Evolutionary conservation across 129 eudicot species (phyloP), one percentile per base, ranked within the genome.

Genomic region (Lactuca saligna): DNA sequence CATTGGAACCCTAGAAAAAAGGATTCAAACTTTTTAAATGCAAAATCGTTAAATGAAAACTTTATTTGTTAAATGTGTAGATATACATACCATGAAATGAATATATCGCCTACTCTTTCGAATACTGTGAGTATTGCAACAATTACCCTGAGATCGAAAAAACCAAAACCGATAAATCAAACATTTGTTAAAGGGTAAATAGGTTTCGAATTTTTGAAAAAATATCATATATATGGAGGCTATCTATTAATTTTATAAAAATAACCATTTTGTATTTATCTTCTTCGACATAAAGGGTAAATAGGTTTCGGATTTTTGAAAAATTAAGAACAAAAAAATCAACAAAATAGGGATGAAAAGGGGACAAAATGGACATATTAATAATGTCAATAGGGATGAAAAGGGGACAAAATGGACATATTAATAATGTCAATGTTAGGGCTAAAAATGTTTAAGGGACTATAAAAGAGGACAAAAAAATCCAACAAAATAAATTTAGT

Each of bases 1-100:
- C 87, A 89, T 81, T 75, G 99, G 99, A 60, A 94, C 63, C 99
- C 99, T 94, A 34, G 32, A 38, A 29, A 57, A 51, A 9, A 59
- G 3, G 25, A 44, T 31, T 29, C 6, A 3, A 46, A 39, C 16
- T 14, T 66, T 72, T 57, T 66, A 0, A 68, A 44, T 9, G 35
- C 8, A 59, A 25, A 37, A 50, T 13, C 11, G 42, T 41, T 16
- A 8, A 5, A 32, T 20, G 62, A 33, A 34, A 17, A 16, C 3
- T 0, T 3, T 35, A 7, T 10, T 61, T 35, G 15, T 61, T 14
- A 4, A 6, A 59, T 15, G 2, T 42, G 35, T 6, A 8, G 11
- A 20, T 29, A 20, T 13, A 15, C 80, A 15, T 85, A 90, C 97
- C 99, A 94, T 73, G 99, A 94, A 64, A 90, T 68, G 63, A 90